Base-by-base conservation (phyloP, 2,329 filamentous ascomycete genomes). In the Ilyonectria sp. region DNA sequence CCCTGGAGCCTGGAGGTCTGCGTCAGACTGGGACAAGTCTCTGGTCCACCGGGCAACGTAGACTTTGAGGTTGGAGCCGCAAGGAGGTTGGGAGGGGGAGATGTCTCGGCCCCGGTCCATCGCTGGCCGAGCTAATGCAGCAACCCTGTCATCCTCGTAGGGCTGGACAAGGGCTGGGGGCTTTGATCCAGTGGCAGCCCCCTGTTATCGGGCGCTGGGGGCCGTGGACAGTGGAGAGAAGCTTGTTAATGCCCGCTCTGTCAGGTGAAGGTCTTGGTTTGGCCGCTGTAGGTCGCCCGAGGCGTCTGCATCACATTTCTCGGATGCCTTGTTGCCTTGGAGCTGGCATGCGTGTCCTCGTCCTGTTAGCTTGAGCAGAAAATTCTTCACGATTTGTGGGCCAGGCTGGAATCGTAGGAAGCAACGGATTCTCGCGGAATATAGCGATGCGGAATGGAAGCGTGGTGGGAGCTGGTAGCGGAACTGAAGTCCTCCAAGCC, bases 101-200 rank as follows among this genome's bases (percentile, higher is more conserved):
- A 15, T 63, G 60, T 70, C 65, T 67, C 60, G 64, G 53, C 69
- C 72, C 69, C 63, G 52, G 66, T 63, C 69, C 62, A 65, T 74
- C 71, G 73, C 60, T 69, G 74, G 70, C 63, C 49, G 66, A 71
- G 60, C 74, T 75, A 75, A 75, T 73, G 72, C 66, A 68, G 37
- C 57, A 44, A 31, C 69, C 67, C 66, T 62, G 57, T 56, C 58
- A 57, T 58, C 46, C 69, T 62, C 65, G 68, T 75, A 75, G 74
- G 74, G 74, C 74, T 75, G 74, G 62, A 49, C 70, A 63, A 56
- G 69, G 71, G 54, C 58, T 47, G 33, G 47, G 49, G 52, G 46
- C 11, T 15, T 44, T 33, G 21, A 53, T 50, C 46, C 56, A 44
- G 56, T 56, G 56, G 40, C 43, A 17, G 50, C 49, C n/a, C 29